Percentiles rank a stretch among this genome's conserved stretches.
phyloP scores from a whole-genome alignment of 2,329 filamentous ascomycete genomes.

The Pseudogymnoascus sp. region DNA sequence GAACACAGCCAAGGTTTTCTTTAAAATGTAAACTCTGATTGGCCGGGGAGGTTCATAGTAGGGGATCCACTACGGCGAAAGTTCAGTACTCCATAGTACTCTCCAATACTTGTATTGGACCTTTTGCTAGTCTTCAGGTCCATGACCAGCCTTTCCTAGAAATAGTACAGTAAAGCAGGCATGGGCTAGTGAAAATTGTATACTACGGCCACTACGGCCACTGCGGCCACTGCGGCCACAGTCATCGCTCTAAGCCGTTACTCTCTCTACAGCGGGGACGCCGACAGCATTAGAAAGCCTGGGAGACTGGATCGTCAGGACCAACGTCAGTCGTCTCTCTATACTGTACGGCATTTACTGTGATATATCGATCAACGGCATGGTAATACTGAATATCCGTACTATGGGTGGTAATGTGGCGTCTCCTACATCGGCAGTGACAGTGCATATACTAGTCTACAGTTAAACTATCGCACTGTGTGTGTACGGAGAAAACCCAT shows the following conservation, averaged over 20 bases:
- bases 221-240: background rate
- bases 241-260: background rate
- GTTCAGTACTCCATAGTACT: background rate
- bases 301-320: background rate
- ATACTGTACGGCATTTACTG: background rate
- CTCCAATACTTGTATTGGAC: background rate
- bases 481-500: background rate
- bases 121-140: background rate
- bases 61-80: background rate
- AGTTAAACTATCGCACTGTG: background rate
- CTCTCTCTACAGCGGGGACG: background rate
- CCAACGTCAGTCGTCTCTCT: background rate
- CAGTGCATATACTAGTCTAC: background rate
- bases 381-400: background rate
- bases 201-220: background rate
- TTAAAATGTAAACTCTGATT: background rate
- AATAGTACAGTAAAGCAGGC: background rate
- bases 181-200: background rate
- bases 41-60: background rate
- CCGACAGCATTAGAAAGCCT: background rate
- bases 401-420: background rate
- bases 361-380: background rate
- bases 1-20: constrained; percentile 3
- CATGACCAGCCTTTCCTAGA: background rate
- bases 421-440: constrained; percentile 4